Conservation (phyloP, 2,329 filamentous ascomycete genomes). For the Xylaria sp. region DNA sequence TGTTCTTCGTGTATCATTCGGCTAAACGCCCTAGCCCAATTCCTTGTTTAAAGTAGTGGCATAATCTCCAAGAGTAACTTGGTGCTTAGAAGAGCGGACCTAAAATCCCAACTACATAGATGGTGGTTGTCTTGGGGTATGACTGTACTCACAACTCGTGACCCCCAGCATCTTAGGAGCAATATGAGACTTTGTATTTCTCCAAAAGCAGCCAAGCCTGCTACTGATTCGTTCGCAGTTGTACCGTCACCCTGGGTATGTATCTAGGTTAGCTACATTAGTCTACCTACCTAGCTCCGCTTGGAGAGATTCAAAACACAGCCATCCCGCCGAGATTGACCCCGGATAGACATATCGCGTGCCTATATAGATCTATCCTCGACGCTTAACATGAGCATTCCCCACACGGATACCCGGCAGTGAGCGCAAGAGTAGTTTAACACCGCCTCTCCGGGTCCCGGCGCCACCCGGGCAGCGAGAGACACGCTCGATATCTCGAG, state of each 20-base stretch:
- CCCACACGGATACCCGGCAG: constrained; percentile 8
- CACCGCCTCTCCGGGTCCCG: constrained; percentile 20
- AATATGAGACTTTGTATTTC: neutral
- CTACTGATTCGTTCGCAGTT: neutral
- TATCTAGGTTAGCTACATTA: neutral
- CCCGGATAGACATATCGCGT: neutral
- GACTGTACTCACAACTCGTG: neutral
- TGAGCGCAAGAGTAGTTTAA: constrained; percentile 1
- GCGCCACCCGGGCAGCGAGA: constrained; percentile 16
- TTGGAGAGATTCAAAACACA: constrained; percentile 1
- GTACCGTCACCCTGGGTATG: neutral
- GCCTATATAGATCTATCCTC: neutral
- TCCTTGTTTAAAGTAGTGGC: neutral
- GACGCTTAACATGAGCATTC: neutral
- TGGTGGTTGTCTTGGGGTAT: neutral
- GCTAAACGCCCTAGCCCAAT: neutral
- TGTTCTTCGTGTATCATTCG: neutral
- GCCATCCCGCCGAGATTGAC: neutral
- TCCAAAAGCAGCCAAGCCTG: neutral
- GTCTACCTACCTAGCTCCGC: neutral
- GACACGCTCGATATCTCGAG: constrained; percentile 16
- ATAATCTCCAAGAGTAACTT: neutral
- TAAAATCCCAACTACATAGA: neutral
- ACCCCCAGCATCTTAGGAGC: neutral
- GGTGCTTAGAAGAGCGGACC: neutral